Evolutionary conservation across 208 protist species (phyloP).

Genomic region (Novymonas esmeraldas): DNA sequence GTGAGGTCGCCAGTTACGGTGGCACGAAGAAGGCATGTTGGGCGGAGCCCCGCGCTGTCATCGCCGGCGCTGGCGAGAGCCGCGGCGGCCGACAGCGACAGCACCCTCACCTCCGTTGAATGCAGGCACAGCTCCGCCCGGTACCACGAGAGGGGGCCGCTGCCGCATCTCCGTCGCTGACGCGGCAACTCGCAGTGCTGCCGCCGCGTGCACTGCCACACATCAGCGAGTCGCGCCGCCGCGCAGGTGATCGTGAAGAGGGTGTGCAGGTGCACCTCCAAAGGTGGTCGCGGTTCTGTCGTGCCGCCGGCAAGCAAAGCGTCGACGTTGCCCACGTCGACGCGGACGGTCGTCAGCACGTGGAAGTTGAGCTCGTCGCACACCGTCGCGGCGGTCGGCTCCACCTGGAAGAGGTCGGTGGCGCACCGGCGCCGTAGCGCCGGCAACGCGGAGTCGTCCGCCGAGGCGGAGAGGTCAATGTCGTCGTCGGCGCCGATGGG

Average conservation of each 20-base stretch:
- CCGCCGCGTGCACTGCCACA: conserved; percentile 1
- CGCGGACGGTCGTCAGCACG: conserved; percentile 7
- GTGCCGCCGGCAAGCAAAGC: neutral
- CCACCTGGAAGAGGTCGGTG: conserved; percentile 17
- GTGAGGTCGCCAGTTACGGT: conserved; percentile 6
- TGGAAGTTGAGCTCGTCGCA: conserved; percentile 25
- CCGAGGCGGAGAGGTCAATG: neutral
- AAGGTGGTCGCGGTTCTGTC: neutral
- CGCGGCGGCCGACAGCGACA: neutral
- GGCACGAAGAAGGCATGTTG: neutral
- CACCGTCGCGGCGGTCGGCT: conserved; percentile 15
- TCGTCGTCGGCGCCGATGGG: conserved; percentile 4
- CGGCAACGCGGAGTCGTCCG: neutral
- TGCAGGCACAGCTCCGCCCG: conserved; percentile 10
- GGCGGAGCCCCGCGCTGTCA: neutral
- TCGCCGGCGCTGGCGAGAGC: neutral
- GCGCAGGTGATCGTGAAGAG: neutral
- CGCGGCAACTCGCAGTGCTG: no score
- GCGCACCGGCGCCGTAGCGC: conserved; percentile 4
- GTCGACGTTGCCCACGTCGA: conserved; percentile 10
- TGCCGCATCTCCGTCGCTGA: no score
- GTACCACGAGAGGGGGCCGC: no score
- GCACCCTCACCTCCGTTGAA: neutral
- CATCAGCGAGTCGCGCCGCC: neutral
- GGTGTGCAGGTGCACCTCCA: conserved; percentile 1